A percentile compares a stretch with the other conserved stretches of the same genome.
Evolutionary conservation across 2,329 filamentous ascomycete genomes (phyloP).

Genomic region (Sporothrix pseudoabietina): DNA sequence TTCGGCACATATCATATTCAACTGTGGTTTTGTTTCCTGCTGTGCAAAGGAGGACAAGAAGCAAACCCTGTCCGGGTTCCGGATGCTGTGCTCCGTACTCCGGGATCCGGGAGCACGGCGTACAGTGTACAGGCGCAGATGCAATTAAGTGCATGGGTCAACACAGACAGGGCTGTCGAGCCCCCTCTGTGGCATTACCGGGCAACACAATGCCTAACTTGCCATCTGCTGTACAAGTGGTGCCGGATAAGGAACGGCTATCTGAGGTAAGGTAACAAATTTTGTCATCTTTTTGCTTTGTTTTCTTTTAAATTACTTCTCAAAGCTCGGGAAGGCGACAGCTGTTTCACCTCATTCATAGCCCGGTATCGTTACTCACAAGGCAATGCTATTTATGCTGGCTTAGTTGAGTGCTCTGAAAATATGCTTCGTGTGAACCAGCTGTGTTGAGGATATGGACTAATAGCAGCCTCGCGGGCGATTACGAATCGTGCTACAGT

Average conservation of each 20-base stretch:
- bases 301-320: not conserved
- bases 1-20: not conserved
- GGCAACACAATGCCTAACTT: not conserved
- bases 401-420: not conserved
- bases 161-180: conserved; percentile 4
- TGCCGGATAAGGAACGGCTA: not conserved
- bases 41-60: not conserved
- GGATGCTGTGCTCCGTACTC: not conserved
- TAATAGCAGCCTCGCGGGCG: no score
- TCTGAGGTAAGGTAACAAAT: not conserved
- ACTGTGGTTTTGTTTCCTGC: not conserved
- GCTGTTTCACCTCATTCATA: not conserved
- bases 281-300: not conserved
- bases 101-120: not conserved
- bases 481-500: no score
- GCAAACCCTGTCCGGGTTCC: not conserved
- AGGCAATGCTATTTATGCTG: not conserved
- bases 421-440: not conserved
- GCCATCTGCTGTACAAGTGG: not conserved
- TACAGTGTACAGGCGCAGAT: not conserved
- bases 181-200: conserved; percentile 4
- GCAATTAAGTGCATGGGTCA: not conserved
- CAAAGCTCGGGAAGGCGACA: not conserved
- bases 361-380: not conserved
- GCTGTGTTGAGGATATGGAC: no score